phyloP scores from a whole-genome alignment of 306 rosid genomes.

The Castanea sativa region DNA sequence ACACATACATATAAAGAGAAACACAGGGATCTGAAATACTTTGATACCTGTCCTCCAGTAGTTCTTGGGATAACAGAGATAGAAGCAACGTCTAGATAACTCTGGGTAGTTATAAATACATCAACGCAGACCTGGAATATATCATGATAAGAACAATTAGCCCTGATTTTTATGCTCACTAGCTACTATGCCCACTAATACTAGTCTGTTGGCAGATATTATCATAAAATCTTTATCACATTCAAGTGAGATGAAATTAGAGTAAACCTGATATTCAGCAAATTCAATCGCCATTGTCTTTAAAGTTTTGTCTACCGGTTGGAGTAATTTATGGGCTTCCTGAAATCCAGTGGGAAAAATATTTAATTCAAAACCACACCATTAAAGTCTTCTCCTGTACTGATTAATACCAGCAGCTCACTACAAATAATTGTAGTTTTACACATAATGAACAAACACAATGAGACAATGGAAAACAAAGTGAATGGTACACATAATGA shows the following conservation, averaged over 20 bases:
- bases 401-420: neutral
- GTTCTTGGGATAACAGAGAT: slow-evolving; percentile 85
- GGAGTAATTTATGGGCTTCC: slow-evolving; percentile 98
- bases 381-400: neutral
- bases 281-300: slow-evolving; percentile 87
- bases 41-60: slow-evolving; percentile 93
- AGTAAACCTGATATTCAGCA: slow-evolving; percentile 86
- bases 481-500: neutral
- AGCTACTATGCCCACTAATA: slow-evolving; percentile 2
- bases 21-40: neutral
- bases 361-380: slow-evolving; percentile 1
- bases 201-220: slow-evolving; percentile 13
- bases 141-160: slow-evolving; percentile 24
- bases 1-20: neutral
- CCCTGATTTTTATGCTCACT: slow-evolving; percentile 12
- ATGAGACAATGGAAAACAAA: neutral
- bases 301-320: slow-evolving; percentile 83
- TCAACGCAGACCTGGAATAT: slow-evolving; percentile 86
- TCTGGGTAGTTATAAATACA: slow-evolving; percentile 83
- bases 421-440: neutral
- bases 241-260: slow-evolving; percentile 20
- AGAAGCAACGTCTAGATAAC: slow-evolving; percentile 84
- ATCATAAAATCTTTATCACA: slow-evolving; percentile 15
- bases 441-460: neutral
- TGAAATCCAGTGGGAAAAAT: slow-evolving; percentile 36